Evolutionary conservation across 2,329 filamentous ascomycete genomes (phyloP).

Genomic region (Alternaria hordeiaustralica): DNA sequence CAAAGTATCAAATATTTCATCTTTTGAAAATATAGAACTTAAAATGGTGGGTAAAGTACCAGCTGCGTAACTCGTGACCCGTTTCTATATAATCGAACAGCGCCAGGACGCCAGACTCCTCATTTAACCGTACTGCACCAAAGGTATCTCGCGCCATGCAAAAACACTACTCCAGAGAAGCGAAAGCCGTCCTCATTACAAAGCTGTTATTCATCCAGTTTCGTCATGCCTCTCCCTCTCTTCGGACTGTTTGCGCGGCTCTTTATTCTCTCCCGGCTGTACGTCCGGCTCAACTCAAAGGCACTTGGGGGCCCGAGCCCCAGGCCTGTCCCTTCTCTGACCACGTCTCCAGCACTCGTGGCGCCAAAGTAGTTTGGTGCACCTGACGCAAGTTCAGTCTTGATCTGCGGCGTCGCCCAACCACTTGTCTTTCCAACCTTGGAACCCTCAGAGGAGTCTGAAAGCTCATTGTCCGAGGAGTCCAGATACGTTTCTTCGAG

Average conservation of each 20-base stretch:
- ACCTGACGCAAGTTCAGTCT: slow-evolving; percentile 30
- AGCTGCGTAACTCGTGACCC: not conserved
- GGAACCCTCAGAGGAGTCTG: slow-evolving; percentile 66
- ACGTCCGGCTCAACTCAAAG: slow-evolving; percentile 73
- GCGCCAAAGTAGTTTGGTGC: slow-evolving; percentile 30
- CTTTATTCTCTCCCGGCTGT: slow-evolving; percentile 81
- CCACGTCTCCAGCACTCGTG: slow-evolving; percentile 22
- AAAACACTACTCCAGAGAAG: not conserved
- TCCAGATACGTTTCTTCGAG: slow-evolving; percentile 57
- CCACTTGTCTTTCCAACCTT: slow-evolving; percentile 68
- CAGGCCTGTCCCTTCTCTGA: slow-evolving; percentile 39
- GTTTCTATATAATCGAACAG: not conserved
- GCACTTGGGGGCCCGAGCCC: slow-evolving; percentile 37
- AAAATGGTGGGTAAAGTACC: not conserved
- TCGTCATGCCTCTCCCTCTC: slow-evolving; percentile 37
- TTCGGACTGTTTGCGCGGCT: slow-evolving; percentile 58
- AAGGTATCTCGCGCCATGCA: not conserved
- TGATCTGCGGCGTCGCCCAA: slow-evolving; percentile 70
- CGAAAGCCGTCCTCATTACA: not conserved
- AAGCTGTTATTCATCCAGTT: slow-evolving; percentile 23
- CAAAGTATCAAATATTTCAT: not conserved
- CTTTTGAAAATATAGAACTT: not conserved
- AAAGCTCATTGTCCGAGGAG: slow-evolving; percentile 66
- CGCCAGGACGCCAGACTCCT: not conserved
- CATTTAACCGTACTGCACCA: not conserved